Conservation (phyloP, 2,329 filamentous ascomycete genomes). For the Westerdykella aurantiaca region DNA sequence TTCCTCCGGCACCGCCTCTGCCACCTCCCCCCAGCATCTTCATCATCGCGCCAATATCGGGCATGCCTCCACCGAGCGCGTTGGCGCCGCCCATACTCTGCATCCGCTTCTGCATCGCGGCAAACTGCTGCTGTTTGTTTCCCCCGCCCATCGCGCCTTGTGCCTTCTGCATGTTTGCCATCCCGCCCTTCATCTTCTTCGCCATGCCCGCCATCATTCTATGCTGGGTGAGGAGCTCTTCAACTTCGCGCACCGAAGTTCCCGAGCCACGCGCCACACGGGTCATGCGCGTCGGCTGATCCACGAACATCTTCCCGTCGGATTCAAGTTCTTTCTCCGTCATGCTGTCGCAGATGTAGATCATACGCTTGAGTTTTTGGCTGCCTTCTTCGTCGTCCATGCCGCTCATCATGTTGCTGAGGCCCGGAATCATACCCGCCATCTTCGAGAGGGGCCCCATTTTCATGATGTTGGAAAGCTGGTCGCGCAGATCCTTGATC, state of each 20-base stretch:
- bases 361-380: constrained; percentile 91
- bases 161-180: constrained; percentile 95
- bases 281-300: constrained; percentile 89
- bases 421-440: constrained; percentile 96
- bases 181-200: constrained; percentile 96
- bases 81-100: constrained; percentile 80
- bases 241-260: constrained; percentile 85
- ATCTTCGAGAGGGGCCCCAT: constrained; percentile 98
- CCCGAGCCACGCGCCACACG: constrained; percentile 84
- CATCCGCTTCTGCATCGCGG: constrained; percentile 93
- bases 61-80: constrained; percentile 60
- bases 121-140: constrained; percentile 89
- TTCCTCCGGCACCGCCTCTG: constrained; percentile 53
- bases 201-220: constrained; percentile 99
- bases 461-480: constrained; percentile 98
- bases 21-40: constrained; percentile 80
- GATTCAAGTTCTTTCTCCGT: constrained; percentile 91
- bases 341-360: constrained; percentile 99
- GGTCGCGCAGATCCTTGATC: constrained; percentile 86
- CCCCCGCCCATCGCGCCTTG: constrained; percentile 86
- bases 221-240: constrained; percentile 95
- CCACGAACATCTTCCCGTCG: constrained; percentile 89
- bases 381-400: constrained; percentile 98
- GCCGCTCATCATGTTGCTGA: constrained; percentile 87
- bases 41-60: constrained; percentile 80